A percentile compares a stretch with the other conserved stretches of the same genome.
These are phyloP conservation scores for Russula ochroleuca DNA, from an alignment of 768 basidiomycete genomes.

Conservation along the genomic window DNA sequence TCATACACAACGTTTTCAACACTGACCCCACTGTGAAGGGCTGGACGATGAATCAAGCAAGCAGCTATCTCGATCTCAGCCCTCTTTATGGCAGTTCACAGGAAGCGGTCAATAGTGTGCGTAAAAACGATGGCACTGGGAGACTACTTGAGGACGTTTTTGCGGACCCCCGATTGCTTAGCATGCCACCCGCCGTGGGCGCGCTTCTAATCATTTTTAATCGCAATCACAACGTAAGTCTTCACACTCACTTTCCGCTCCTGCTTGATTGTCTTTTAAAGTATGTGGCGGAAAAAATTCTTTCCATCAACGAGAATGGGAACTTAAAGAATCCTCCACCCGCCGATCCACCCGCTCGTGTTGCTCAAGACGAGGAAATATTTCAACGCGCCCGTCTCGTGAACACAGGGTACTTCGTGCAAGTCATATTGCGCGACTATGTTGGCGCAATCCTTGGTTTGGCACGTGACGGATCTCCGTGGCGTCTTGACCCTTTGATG, in stretches of 20 bases:
- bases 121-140: constrained; percentile 63
- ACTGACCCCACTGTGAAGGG: constrained; percentile 40
- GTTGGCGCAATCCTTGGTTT: constrained; percentile 71
- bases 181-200: constrained; percentile 69
- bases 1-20: constrained; percentile 72
- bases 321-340: constrained; percentile 37
- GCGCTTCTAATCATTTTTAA: constrained; percentile 65
- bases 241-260: background rate
- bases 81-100: constrained; percentile 65
- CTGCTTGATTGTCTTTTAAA: constrained; percentile 32
- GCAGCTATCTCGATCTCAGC: constrained; percentile 74
- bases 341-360: constrained; percentile 24
- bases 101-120: constrained; percentile 42
- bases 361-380: constrained; percentile 68
- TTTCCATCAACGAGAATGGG: constrained; percentile 63
- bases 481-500: constrained; percentile 67
- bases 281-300: constrained; percentile 65
- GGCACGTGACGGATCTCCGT: constrained; percentile 54
- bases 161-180: constrained; percentile 57
- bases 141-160: constrained; percentile 65
- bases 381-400: constrained; percentile 70
- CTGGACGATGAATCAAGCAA: constrained; percentile 55
- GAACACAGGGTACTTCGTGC: constrained; percentile 69
- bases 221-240: constrained; percentile 67
- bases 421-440: constrained; percentile 67